These are phyloP conservation scores for Candida xyloterini DNA, from an alignment of 805 yeast genomes.

Conservation along the genomic window DNA sequence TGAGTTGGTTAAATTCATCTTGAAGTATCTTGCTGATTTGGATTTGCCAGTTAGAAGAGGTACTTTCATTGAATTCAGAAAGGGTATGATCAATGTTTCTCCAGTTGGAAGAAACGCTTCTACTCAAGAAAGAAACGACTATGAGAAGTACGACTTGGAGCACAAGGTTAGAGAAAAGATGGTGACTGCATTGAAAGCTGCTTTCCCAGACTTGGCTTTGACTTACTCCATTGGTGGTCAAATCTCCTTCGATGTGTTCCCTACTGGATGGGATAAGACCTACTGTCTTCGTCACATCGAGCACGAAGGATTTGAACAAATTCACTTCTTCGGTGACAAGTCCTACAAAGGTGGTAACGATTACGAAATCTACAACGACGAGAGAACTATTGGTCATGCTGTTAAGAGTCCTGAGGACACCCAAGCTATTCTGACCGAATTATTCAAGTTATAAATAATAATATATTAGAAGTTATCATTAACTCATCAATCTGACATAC, in stretches of 20 bases:
- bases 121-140: constrained; percentile 89
- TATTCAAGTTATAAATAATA: constrained; percentile 51
- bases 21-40: constrained; percentile 77
- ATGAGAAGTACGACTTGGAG: constrained; percentile 76
- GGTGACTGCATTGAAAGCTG: constrained; percentile 79
- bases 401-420: constrained; percentile 91
- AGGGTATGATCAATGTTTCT: constrained; percentile 97
- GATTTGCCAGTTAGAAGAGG: constrained; percentile 98
- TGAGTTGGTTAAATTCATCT: constrained; percentile 78
- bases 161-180: constrained; percentile 80
- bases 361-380: constrained; percentile 90
- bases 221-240: constrained; percentile 99
- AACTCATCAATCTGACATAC: constrained; percentile 65
- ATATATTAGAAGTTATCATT: constrained; percentile 2
- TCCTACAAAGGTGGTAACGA: constrained; percentile 97
- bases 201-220: constrained; percentile 78
- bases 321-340: constrained; percentile 99
- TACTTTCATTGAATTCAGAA: constrained; percentile 97
- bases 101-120: constrained; percentile 99
- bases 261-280: constrained; percentile 99
- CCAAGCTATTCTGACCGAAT: constrained; percentile 74
- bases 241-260: constrained; percentile 98
- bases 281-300: constrained; percentile 93
- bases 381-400: constrained; percentile 94
- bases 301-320: constrained; percentile 76